Evolutionary conservation across 257 asterid species (phyloP), one percentile per base, ranked within the genome.

Genomic region (Catharanthus roseus): DNA sequence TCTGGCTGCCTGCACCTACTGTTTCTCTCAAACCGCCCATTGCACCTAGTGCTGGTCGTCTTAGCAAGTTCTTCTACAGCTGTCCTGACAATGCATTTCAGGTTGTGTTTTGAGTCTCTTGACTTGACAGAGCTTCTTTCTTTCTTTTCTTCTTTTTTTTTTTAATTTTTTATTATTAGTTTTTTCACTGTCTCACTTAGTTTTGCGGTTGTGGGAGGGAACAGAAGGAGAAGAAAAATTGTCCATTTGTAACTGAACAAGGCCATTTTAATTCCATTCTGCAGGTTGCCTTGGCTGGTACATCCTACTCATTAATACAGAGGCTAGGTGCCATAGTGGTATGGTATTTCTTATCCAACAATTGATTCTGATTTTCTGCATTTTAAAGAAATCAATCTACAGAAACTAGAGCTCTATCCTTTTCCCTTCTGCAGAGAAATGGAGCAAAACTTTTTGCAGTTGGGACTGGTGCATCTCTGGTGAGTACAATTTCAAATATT

Each of bases 11-110:
- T 28, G 97, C 98, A 18, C 98, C 98, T 12, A 93, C 98, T 21
- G 96, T 93, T 78, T 80, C 92, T 69, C 95, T 93, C 67, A 87
- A 92, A 54, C 86, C 92, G 18, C 72, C 97, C 62, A 86, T 88
- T 58, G 92, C 89, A 0, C 49, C 58, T 53, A 74, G 81, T 50
- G 93, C 93, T 61, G 96, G 93, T 50, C 84, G 82, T 72, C 80
- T 93, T 69, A 86, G 68, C 56, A 90, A 85, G 80, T 83, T 89
- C 90, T 93, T 93, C 83, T 83, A 90, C 56, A 82, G 91, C 45
- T 93, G 98, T 77, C 98, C 98, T 0, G 98, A 90, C 74, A 91
- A 93, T 77, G 98, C 98, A 21, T 93, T 93, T 78, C 98, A 93
- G 98, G 98, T 92, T 56, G 58, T 36, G 28, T 69, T 55, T 31